Evolutionary conservation across 169 alveolate species (phyloP).

Genomic region (Cryptosporidium canis): DNA sequence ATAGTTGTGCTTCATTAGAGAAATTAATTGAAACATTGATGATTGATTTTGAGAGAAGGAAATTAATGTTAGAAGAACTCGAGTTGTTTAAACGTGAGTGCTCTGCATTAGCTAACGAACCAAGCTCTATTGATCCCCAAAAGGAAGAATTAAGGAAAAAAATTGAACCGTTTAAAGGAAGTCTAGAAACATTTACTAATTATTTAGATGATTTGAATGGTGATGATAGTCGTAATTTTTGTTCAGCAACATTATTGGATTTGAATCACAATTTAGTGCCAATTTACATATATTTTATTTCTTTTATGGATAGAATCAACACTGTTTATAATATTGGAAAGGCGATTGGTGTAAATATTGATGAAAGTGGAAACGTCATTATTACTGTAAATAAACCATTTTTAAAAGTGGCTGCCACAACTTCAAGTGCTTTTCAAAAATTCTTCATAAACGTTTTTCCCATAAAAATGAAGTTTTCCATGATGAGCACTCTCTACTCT

Average conservation of each 20-base stretch:
- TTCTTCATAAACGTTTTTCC: constrained; percentile 13
- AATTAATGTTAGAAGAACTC: not conserved
- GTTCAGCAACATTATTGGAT: not conserved
- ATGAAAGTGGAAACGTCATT: constrained; percentile 7
- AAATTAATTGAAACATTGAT: not conserved
- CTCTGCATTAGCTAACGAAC: not conserved
- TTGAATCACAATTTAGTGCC: constrained; percentile 13
- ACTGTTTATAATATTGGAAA: not conserved
- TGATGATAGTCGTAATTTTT: not conserved
- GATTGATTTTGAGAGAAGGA: constrained; percentile 3
- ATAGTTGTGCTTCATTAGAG: not conserved
- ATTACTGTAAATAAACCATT: constrained; percentile 15
- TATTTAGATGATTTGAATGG: not conserved
- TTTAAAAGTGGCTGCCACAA: not conserved
- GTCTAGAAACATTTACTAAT: not conserved
- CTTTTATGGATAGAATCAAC: not conserved
- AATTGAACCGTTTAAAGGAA: constrained; percentile 17
- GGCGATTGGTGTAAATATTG: not conserved
- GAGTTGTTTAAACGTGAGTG: not conserved
- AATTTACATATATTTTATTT: constrained; percentile 12
- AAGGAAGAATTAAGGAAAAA: constrained; percentile 8
- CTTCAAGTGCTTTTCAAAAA: not conserved
- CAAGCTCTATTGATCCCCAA: not conserved
- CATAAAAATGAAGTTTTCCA: constrained; percentile 3
- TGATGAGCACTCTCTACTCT: not conserved